Percentiles rank a stretch among this genome's conserved stretches.
These are phyloP conservation scores for Phytophthora sp. DNA, from an alignment of 352 stramenopile species.

Conservation along the genomic window DNA sequence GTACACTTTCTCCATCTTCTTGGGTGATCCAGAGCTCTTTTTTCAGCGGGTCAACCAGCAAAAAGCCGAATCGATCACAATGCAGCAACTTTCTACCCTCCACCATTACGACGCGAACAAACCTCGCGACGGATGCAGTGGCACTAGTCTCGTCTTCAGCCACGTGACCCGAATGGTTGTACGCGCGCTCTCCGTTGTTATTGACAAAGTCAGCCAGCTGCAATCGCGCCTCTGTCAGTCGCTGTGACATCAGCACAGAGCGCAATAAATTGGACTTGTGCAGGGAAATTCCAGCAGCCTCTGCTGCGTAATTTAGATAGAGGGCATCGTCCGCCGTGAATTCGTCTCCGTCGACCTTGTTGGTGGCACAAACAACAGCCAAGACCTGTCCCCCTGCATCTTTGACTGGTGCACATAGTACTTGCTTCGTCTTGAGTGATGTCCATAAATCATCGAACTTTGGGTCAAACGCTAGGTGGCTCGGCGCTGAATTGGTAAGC, in stretches of 20 bases:
- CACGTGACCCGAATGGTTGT: slow-evolving; percentile 31
- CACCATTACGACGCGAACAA: slow-evolving; percentile 61
- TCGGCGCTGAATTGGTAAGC: slow-evolving; percentile 64
- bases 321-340: slow-evolving; percentile 73
- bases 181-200: slow-evolving; percentile 33
- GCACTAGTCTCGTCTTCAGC: slow-evolving; percentile 45
- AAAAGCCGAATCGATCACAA: slow-evolving; percentile 68
- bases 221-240: slow-evolving; percentile 65
- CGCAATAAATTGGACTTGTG: slow-evolving; percentile 73
- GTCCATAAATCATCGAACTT: slow-evolving; percentile 60
- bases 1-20: slow-evolving; percentile 55
- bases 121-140: slow-evolving; percentile 54
- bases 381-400: slow-evolving; percentile 57
- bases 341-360: slow-evolving; percentile 73
- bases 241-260: slow-evolving; percentile 70
- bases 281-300: slow-evolving; percentile 72
- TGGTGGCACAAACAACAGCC: slow-evolving; percentile 69
- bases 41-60: slow-evolving; percentile 70
- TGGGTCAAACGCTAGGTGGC: slow-evolving; percentile 62
- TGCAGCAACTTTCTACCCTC: slow-evolving; percentile 63
- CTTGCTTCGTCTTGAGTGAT: slow-evolving; percentile 55
- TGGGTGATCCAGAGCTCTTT: slow-evolving; percentile 77
- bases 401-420: slow-evolving; percentile 69
- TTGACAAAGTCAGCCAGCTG: slow-evolving; percentile 68
- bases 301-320: slow-evolving; percentile 77